Evolutionary conservation across 2,329 filamentous ascomycete species (phyloP), one percentile per base, ranked within the genome.

Genomic region (Tolypocladium album): DNA sequence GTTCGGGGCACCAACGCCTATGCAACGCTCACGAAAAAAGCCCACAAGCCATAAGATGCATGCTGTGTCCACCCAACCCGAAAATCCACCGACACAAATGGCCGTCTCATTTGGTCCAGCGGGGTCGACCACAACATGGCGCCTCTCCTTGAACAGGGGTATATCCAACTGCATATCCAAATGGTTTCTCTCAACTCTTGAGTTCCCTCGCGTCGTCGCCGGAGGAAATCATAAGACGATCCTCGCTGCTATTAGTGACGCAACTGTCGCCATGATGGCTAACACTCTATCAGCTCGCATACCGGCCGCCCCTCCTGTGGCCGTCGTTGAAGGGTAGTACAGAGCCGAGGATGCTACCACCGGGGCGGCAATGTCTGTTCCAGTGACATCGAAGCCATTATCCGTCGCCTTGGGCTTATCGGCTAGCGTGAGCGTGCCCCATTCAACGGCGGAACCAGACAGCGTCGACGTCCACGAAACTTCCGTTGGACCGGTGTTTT

Each of bases 381-480:
- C 67, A 11, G 66, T 68, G 3, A 68, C 59, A 22, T 66, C 66
- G 53, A 67, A 62, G 17, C 64, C 58, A 39, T 73, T 66, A 7
- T 67, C 67, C 4, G 72, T 70, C 39, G 69, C 61, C 15, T 71
- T 66, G 27, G 75, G 75, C 13, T 70, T 64, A 3, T 72, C 72
- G 3, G 74, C 69, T 64, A 81, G 69, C 2, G 78, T 79, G 61
- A 81, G 64, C 34, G 72, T 68, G 8, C 73, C 78, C 78, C 77
- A 81, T 63, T 70, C 63, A n/a, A 79, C 73, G 4, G 75, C 70
- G 5, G 70, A 66, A 15, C 72, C 76, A 9, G 72, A 68, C 39
- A 78, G 74, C 7, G 78, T 80, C 43, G 72, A 77, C 1, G 74
- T 78, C 76, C 78, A 80, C 17, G 69, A 70, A 13, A 75, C 71